Conservation (phyloP, 192 early-diverging fungal genomes). For the Oehlia diaphana region DNA sequence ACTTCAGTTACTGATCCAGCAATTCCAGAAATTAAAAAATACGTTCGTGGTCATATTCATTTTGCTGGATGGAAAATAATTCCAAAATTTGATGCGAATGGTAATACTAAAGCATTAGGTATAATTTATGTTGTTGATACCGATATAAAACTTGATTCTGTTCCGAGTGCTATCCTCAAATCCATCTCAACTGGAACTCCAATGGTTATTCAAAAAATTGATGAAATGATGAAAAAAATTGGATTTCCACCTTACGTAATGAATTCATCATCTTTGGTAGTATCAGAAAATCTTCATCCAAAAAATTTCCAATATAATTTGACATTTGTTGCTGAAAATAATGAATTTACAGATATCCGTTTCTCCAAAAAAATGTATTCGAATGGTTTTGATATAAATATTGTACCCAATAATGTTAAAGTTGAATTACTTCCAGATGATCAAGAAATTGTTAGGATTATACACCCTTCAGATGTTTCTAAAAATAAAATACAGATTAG, state of each 20-base stretch:
- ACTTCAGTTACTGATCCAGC: slow-evolving; percentile 49
- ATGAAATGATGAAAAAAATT: slow-evolving; percentile 43
- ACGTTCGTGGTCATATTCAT: slow-evolving; percentile 42
- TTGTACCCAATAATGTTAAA: slow-evolving; percentile 41
- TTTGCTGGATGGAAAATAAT: slow-evolving; percentile 52
- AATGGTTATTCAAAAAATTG: slow-evolving; percentile 41
- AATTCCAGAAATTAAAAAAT: slow-evolving; percentile 48
- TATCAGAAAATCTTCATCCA: slow-evolving; percentile 43
- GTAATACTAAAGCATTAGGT: slow-evolving; percentile 39
- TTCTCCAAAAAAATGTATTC: slow-evolving; percentile 42
- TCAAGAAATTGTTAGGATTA: neutral
- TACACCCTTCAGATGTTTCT: neutral
- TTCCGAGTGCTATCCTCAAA: slow-evolving; percentile 46
- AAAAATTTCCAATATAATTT: slow-evolving; percentile 45
- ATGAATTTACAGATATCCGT: slow-evolving; percentile 51
- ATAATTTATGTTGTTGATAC: slow-evolving; percentile 50
- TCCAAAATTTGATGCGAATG: slow-evolving; percentile 45
- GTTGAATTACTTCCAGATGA: slow-evolving; percentile 22
- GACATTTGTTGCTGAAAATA: slow-evolving; percentile 36
- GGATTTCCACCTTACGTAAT: slow-evolving; percentile 59
- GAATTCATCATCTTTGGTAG: slow-evolving; percentile 45
- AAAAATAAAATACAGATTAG: neutral
- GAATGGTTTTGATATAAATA: slow-evolving; percentile 45
- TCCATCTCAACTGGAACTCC: slow-evolving; percentile 47
- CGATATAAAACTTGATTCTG: slow-evolving; percentile 47